A percentile compares a stretch with the other conserved stretches of the same genome.
These are phyloP conservation scores for Penicillium parvum DNA, from an alignment of 495 filamentous ascomycete genomes.

Conservation along the genomic window DNA sequence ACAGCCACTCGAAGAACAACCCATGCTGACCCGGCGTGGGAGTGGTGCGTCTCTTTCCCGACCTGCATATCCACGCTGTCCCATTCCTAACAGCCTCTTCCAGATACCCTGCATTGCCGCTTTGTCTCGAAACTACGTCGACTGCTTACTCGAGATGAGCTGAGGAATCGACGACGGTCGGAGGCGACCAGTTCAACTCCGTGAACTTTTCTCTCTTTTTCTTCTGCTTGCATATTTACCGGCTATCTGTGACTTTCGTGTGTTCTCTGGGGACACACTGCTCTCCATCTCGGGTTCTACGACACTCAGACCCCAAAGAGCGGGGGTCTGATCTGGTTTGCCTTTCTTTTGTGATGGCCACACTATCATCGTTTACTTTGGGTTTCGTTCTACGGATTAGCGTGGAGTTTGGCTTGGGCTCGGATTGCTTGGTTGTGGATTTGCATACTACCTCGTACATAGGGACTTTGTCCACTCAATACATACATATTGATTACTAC, in stretches of 20 bases:
- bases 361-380: no score
- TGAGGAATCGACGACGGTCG: slow-evolving; percentile 21
- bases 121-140: slow-evolving; percentile 31
- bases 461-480: no score
- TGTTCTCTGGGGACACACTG: no score
- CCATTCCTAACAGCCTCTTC: slow-evolving; percentile 3
- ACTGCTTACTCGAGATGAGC: slow-evolving; percentile 32
- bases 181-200: slow-evolving; percentile 16
- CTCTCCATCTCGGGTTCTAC: background rate
- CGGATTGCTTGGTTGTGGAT: no score
- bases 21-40: slow-evolving; percentile 13
- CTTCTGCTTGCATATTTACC: slow-evolving; percentile 1
- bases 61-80: background rate
- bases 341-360: slow-evolving; percentile 5
- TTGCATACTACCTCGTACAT: no score
- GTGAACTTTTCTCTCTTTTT: slow-evolving; percentile 6
- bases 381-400: background rate
- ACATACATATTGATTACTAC: no score
- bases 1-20: slow-evolving; percentile 21
- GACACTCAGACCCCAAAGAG: slow-evolving; percentile 9
- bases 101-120: slow-evolving; percentile 21
- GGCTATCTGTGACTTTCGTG: background rate
- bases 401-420: slow-evolving; percentile 1
- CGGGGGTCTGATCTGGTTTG: slow-evolving; percentile 7
- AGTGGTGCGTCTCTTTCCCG: slow-evolving; percentile 22